Conservation (phyloP, 1,139 yeast genomes). For the Saccharomyces uvarum region DNA sequence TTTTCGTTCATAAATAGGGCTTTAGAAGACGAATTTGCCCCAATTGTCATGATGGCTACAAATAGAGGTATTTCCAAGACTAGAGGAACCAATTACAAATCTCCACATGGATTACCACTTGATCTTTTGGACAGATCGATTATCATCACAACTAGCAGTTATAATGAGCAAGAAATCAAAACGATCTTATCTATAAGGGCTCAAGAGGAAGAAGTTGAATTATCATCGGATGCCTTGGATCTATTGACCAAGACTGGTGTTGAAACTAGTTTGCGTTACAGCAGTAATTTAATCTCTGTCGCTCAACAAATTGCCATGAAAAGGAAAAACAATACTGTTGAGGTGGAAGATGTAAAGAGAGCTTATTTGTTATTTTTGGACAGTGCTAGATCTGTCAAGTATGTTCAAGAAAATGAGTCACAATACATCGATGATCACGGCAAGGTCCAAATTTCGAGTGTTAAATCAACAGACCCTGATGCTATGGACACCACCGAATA, state of each 20-base stretch:
- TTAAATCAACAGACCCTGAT: constrained; percentile 12
- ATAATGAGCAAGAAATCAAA: constrained; percentile 73
- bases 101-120: constrained; percentile 94
- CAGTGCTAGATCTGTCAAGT: constrained; percentile 77
- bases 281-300: constrained; percentile 83
- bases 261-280: constrained; percentile 89
- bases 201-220: constrained; percentile 92
- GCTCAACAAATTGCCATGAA: constrained; percentile 78
- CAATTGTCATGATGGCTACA: constrained; percentile 97
- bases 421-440: constrained; percentile 73
- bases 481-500: constrained; percentile 31
- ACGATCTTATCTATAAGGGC: constrained; percentile 85
- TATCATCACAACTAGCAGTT: constrained; percentile 77
- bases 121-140: constrained; percentile 92
- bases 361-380: constrained; percentile 84
- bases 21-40: constrained; percentile 91
- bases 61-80: constrained; percentile 90
- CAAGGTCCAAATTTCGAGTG: constrained; percentile 45
- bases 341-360: constrained; percentile 78
- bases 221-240: constrained; percentile 76
- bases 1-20: constrained; percentile 94
- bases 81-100: constrained; percentile 86
- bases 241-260: constrained; percentile 85
- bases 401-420: constrained; percentile 56
- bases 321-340: constrained; percentile 65